phyloP scores from a whole-genome alignment of 2,329 filamentous ascomycete genomes.

The Fusarium compactum region DNA sequence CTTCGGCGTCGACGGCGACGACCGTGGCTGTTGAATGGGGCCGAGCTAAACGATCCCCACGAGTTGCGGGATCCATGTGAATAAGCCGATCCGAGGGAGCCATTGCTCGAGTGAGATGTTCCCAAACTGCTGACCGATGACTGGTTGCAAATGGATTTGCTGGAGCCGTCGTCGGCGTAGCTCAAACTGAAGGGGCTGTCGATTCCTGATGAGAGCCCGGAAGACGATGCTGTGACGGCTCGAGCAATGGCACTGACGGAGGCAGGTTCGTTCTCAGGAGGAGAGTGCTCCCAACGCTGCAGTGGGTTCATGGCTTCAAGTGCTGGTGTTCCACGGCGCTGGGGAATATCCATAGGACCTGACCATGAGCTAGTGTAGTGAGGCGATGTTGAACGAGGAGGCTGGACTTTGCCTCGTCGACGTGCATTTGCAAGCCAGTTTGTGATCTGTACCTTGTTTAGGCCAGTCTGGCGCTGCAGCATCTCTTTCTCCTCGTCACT shows the following conservation, averaged over 20 bases:
- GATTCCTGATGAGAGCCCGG: conserved; percentile 64
- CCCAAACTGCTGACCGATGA: conserved; percentile 72
- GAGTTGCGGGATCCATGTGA: conserved; percentile 70
- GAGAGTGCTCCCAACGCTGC: conserved; percentile 70
- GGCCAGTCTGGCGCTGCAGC: conserved; percentile 80
- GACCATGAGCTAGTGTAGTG: conserved; percentile 70
- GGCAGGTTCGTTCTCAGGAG: conserved; percentile 70
- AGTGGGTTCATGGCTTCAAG: conserved; percentile 67
- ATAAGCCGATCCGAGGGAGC: conserved; percentile 69
- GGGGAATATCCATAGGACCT: conserved; percentile 79
- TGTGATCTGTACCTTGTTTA: conserved; percentile 85
- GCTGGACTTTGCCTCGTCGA: conserved; percentile 81
- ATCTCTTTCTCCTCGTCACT: conserved; percentile 87
- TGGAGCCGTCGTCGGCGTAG: conserved; percentile 71
- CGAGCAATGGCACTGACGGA: conserved; percentile 69
- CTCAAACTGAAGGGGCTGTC: conserved; percentile 69
- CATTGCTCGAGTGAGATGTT: conserved; percentile 70
- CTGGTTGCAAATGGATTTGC: conserved; percentile 67
- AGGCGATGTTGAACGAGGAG: conserved; percentile 76
- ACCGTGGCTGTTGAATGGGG: conserved; percentile 57
- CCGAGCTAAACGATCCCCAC: conserved; percentile 63
- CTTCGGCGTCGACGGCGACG: conserved; percentile 63
- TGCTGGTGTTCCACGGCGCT: conserved; percentile 67
- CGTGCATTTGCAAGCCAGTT: conserved; percentile 95
- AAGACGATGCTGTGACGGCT: conserved; percentile 67